Base-by-base conservation (phyloP, 805 yeast species). In the Saturnispora besseyi region DNA sequence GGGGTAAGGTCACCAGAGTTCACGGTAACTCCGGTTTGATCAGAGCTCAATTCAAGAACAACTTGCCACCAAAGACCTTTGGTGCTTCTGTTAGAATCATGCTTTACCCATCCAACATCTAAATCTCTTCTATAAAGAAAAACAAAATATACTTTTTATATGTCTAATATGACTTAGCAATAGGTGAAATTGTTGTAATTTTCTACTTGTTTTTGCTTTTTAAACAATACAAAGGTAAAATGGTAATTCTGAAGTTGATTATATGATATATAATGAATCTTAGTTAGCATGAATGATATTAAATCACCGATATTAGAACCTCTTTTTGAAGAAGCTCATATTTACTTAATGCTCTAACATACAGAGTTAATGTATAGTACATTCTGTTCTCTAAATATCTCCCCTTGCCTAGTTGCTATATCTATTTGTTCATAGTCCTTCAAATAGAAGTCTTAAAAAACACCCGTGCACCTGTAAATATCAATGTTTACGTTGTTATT, bases 31-130 rank as follows among this genome's bases (percentile, higher is more conserved):
- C 84, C 68, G 99, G 99, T 79, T 79, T 87, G 64, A 96, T 93
- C 66, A 91, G 99, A 80, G 98, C 99, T 70, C 87, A 83, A 78
- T 93, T 93, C 95, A 90, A 87, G 81, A 82, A 86, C 77, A 93
- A 93, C 90, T 84, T 93, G 72, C 99, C 99, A 76, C 90, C 99
- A 66, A 90, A 91, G 87, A 89, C 98, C 67, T 91, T 93, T 75
- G 99, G 99, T 80, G 97, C 99, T 72, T 84, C 96, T 63, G 98
- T 93, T 73, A 87, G 99, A 83, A 83, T 93, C 81, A 89, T 93
- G 96, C 90, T 91, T 77, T 91, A 91, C 87, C 99, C 99, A 79
- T 91, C 98, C 64, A 90, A 85, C 96, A 93, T 91, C 87, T 91
- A 91, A 85, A 65, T 48, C 53, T 54, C 57, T 54, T 52, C 49